A percentile compares a stretch with the other conserved stretches of the same genome.
These are phyloP conservation scores for Cucumis melo DNA, from an alignment of 306 rosid genomes.

Conservation along the genomic window DNA sequence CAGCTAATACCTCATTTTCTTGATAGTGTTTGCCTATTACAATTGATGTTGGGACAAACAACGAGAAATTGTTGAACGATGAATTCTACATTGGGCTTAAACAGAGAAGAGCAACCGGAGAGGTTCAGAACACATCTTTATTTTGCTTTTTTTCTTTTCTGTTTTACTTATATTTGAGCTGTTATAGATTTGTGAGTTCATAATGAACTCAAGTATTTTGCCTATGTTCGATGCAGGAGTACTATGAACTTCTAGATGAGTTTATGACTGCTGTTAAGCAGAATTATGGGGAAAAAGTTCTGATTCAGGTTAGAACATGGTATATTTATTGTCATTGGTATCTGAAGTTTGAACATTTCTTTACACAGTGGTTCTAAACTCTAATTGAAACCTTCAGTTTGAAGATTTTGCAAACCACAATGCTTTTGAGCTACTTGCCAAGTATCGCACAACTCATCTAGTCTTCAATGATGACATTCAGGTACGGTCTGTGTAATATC, in stretches of 20 bases:
- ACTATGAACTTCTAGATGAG: constrained; percentile 68
- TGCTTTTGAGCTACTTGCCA: constrained; percentile 84
- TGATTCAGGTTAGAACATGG: constrained; percentile 52
- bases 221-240: constrained; percentile 47
- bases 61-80: constrained; percentile 65
- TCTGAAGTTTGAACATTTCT: background rate
- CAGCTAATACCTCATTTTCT: constrained; percentile 6
- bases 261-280: constrained; percentile 95
- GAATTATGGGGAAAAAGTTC: constrained; percentile 89
- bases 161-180: constrained; percentile 3
- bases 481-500: constrained; percentile 21
- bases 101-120: constrained; percentile 82
- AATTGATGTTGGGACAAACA: constrained; percentile 94
- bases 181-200: background rate
- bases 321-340: constrained; percentile 4
- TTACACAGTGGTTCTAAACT: constrained; percentile 17
- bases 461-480: constrained; percentile 97
- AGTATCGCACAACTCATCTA: constrained; percentile 65
- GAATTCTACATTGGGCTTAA: constrained; percentile 93
- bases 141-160: background rate
- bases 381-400: constrained; percentile 42
- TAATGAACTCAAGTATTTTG: background rate
- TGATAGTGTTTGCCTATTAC: constrained; percentile 89
- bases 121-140: constrained; percentile 36
- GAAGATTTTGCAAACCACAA: constrained; percentile 99